Evolutionary conservation across 495 filamentous ascomycete species (phyloP).

Genomic region (Podospora didyma): DNA sequence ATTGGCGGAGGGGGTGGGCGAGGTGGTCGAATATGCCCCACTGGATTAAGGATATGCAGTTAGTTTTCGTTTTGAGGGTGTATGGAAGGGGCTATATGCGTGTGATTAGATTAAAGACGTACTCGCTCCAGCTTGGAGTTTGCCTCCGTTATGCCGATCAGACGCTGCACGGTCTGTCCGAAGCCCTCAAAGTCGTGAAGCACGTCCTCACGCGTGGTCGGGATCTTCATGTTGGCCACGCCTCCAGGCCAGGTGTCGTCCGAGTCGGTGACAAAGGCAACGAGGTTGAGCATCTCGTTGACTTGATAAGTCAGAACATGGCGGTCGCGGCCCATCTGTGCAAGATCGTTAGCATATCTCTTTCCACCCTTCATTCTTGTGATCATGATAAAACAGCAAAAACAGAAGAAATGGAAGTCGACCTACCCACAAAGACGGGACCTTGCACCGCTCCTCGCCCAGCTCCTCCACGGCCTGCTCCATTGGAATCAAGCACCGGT

Average conservation of each 20-base stretch:
- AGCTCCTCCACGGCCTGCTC: constrained; percentile 45
- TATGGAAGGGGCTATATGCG: not conserved
- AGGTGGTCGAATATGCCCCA: constrained; percentile 61
- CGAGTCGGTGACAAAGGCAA: constrained; percentile 12
- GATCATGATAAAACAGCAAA: too few species aligned
- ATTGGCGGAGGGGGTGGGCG: constrained; percentile 55
- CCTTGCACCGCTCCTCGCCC: constrained; percentile 55
- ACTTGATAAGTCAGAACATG: constrained; percentile 58
- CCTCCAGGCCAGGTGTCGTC: constrained; percentile 24
- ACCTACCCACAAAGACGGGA: constrained; percentile 48
- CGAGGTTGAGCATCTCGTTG: constrained; percentile 51
- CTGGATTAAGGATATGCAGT: constrained; percentile 27
- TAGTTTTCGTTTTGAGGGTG: constrained; percentile 11
- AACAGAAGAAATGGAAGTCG: constrained; percentile 33
- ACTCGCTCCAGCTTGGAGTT: constrained; percentile 21
- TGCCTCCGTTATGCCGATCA: constrained; percentile 24
- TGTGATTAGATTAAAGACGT: not conserved
- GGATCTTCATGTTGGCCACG: not conserved
- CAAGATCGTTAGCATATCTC: constrained; percentile 37
- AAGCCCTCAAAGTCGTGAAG: constrained; percentile 50
- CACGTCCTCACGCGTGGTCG: constrained; percentile 50
- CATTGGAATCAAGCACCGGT: constrained; percentile 53
- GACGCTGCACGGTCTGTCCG: constrained; percentile 39
- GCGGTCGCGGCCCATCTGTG: constrained; percentile 55
- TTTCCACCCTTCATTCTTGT: too few species aligned